These are phyloP conservation scores for Phytomonas francai DNA, from an alignment of 208 protist species.

Conservation along the genomic window DNA sequence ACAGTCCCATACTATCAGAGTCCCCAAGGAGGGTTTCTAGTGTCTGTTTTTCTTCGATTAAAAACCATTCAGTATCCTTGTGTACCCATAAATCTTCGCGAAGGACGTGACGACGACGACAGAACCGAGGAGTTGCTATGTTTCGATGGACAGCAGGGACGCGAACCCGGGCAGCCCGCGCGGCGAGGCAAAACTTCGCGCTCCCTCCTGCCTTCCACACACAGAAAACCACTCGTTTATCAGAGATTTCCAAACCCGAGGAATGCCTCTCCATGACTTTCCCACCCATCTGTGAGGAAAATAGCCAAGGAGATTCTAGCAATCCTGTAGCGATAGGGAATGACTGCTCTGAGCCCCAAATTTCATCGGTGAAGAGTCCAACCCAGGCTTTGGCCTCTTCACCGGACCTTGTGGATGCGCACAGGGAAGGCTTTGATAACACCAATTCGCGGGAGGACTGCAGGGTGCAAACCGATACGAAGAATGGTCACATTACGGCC, in stretches of 20 bases:
- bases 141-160: conserved; percentile 45
- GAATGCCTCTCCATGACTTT: neutral
- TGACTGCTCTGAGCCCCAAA: neutral
- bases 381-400: neutral
- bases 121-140: conserved; percentile 10
- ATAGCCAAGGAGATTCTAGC: neutral
- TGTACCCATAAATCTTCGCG: neutral
- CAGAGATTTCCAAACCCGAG: neutral
- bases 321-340: neutral
- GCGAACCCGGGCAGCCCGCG: conserved; percentile 23
- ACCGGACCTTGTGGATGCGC: neutral
- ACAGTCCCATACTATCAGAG: neutral
- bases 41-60: neutral
- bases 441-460: neutral
- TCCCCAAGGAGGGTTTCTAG: neutral
- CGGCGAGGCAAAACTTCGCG: conserved; percentile 11
- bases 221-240: neutral
- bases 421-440: neutral
- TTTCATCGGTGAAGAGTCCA: neutral
- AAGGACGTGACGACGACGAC: neutral
- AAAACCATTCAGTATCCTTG: neutral
- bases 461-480: neutral
- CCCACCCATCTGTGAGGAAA: neutral
- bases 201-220: neutral
- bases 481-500: neutral